Evolutionary conservation across 352 stramenopile genomes (phyloP), one percentile per base, ranked within the genome.

Genomic region (Phytophthora pinifolia): DNA sequence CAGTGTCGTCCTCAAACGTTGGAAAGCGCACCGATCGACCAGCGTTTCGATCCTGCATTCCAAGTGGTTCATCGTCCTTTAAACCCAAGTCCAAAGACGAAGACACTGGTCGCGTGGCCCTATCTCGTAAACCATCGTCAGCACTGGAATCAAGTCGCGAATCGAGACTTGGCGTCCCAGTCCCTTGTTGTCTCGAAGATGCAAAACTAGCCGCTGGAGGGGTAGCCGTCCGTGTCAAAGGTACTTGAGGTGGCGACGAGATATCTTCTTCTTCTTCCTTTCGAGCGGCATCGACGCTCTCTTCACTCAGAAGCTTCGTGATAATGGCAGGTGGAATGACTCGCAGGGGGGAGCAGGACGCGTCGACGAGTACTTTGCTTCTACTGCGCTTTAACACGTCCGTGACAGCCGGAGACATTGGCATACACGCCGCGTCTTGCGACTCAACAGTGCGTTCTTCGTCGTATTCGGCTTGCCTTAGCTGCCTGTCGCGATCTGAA

Each of bases 1-100:
- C 76, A 5, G 66, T 44, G 9, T 87, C 74, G 35, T 89, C 76
- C 73, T 86, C 78, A 27, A 84, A 81, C 5, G 63, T 84, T 25
- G 70, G 72, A 31, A 83, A 74, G 2, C 53, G 53, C 0, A 39
- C 20, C 39, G 59, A 54, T 42, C 47, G 65, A 43, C 44, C 52
- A 38, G 31, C 53, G 35, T 52, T 74, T 4, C 62, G n/a, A 5
- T 59, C 38, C 27, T 51, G 10, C 32, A 48, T 49, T 9, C 30
- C 37, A 54, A 33, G 31, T 3, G 46, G 9, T 46, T 59, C 52
- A 20, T 62, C 59, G 48, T 65, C 59, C 27, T 59, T 27, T 8
- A 65, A 37, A 29, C 17, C 33, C 15, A 57, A 54, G 14, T 56
- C 25, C 13, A 57, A 29, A 6, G 58, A 53, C 10, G 46, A 39